phyloP scores from a whole-genome alignment of 495 filamentous ascomycete species.

The Xylaria venustula region DNA sequence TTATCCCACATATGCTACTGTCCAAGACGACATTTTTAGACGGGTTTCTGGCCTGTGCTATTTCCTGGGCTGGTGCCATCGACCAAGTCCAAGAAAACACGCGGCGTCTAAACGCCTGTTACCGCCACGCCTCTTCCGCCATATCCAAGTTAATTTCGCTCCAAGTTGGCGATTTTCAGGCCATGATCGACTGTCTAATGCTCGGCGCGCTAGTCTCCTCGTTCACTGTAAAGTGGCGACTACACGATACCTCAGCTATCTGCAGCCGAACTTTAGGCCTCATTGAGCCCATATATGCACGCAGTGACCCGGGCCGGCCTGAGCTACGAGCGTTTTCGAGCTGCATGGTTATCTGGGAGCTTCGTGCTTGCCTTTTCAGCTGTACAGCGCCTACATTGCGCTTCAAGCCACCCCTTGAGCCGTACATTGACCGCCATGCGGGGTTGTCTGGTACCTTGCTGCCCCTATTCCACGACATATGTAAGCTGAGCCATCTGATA shows the following conservation, averaged over 20 bases:
- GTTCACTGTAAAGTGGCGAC: slow-evolving; percentile 17
- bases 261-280: slow-evolving; percentile 20
- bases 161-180: slow-evolving; percentile 13
- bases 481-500: slow-evolving; percentile 18
- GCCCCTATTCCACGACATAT: slow-evolving; percentile 24
- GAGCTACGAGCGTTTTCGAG: slow-evolving; percentile 19
- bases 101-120: slow-evolving; percentile 3
- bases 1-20: slow-evolving; percentile 15
- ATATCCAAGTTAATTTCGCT: slow-evolving; percentile 18
- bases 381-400: slow-evolving; percentile 24
- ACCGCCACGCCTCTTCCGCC: slow-evolving; percentile 20
- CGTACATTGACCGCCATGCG: slow-evolving; percentile 20
- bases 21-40: slow-evolving; percentile 19
- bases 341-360: slow-evolving; percentile 14
- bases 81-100: slow-evolving; percentile 4
- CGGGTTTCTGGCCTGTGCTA: slow-evolving; percentile 23
- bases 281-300: slow-evolving; percentile 6
- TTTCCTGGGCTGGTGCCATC: slow-evolving; percentile 13
- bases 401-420: slow-evolving; percentile 8
- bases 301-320: slow-evolving; percentile 13
- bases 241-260: slow-evolving; percentile 20
- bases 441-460: slow-evolving; percentile 22
- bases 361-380: slow-evolving; percentile 14
- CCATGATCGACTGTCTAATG: slow-evolving; percentile 19
- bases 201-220: slow-evolving; percentile 20